phyloP scores from a whole-genome alignment of 805 yeast genomes.

The Monosporozyma solicola region DNA sequence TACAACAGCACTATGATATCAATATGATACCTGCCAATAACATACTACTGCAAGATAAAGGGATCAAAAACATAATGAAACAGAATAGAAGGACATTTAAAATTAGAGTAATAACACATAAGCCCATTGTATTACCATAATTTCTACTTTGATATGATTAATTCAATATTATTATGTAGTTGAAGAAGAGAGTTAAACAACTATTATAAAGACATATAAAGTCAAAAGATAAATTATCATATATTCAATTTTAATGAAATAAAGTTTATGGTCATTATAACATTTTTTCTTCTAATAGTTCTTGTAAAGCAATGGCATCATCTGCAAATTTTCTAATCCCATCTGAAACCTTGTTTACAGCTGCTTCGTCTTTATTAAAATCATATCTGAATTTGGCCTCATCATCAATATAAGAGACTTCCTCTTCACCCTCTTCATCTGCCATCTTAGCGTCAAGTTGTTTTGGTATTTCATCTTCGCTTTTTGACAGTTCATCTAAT shows the following conservation, averaged over 20 bases:
- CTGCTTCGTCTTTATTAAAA: conserved; percentile 95
- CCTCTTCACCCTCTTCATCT: conserved; percentile 39
- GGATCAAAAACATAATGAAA: not conserved
- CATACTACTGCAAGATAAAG: not conserved
- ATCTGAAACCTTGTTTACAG: conserved; percentile 93
- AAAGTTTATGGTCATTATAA: not conserved
- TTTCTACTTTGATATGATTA: not conserved
- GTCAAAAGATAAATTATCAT: not conserved
- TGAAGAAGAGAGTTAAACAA: not conserved
- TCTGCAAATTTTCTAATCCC: conserved; percentile 97
- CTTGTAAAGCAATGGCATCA: conserved; percentile 75
- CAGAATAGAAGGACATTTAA: not conserved
- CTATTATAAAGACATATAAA: not conserved
- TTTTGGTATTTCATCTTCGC: conserved; percentile 71
- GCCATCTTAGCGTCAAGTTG: conserved; percentile 66
- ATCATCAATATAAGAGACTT: conserved; percentile 74
- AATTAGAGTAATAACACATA: not conserved
- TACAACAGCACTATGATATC: too few relatives aligned
- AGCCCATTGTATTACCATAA: not conserved
- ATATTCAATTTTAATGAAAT: not conserved
- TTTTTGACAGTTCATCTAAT: conserved; percentile 78
- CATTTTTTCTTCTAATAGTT: conserved; percentile 53
- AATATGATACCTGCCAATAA: not conserved
- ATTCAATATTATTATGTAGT: too few relatives aligned
- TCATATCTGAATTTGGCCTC: conserved; percentile 86